A percentile compares a stretch with the other conserved stretches of the same genome.
These are phyloP conservation scores for Puccinia triticina DNA, from an alignment of 1,284 basidiomycete species.

Conservation along the genomic window DNA sequence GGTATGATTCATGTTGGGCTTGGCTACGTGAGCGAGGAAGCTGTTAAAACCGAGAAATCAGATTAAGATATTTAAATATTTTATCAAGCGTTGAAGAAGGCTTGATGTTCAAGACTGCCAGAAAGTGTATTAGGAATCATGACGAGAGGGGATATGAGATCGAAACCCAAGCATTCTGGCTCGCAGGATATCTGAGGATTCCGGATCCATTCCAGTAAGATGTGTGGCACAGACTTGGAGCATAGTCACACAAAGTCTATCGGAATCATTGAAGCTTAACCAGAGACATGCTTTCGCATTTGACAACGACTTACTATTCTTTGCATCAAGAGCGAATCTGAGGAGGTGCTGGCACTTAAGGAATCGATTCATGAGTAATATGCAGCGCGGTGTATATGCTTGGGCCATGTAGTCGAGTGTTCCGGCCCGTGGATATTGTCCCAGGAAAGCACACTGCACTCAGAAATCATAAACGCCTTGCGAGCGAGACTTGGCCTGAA, in stretches of 20 bases:
- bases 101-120: constrained; percentile 6
- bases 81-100: not conserved
- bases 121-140: not conserved
- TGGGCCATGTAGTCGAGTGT: too few relatives aligned
- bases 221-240: not conserved
- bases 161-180: not conserved
- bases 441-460: not conserved
- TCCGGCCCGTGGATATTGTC: not conserved
- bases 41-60: constrained; percentile 11
- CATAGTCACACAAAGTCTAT: not conserved
- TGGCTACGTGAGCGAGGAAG: constrained; percentile 1
- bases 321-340: not conserved
- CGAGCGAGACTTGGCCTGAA: not conserved
- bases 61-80: not conserved
- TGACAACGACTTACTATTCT: not conserved
- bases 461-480: not conserved
- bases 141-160: not conserved
- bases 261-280: not conserved
- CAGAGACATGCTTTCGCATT: not conserved
- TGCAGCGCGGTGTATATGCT: too few relatives aligned
- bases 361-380: not conserved
- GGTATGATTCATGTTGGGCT: not conserved
- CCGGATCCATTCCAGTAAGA: not conserved
- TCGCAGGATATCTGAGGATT: not conserved
- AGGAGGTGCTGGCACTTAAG: too few relatives aligned